Conservation (phyloP, 345 rosid species). For the Populus davidiana region DNA sequence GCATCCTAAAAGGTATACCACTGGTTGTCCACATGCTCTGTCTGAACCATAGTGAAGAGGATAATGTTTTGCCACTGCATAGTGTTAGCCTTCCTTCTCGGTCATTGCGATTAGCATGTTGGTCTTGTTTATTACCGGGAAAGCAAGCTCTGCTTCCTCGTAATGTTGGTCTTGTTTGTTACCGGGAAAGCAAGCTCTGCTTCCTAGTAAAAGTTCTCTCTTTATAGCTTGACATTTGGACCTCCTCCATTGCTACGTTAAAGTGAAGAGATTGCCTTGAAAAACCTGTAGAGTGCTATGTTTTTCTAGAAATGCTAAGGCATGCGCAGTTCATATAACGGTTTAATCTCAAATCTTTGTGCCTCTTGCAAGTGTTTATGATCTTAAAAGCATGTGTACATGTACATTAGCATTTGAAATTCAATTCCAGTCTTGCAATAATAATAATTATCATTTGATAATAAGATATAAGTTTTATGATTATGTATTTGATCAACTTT, state of each 20-base stretch:
- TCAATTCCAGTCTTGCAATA: too few species aligned
- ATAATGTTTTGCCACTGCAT: background rate
- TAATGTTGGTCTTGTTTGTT: constrained; percentile 9
- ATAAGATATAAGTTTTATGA: too few species aligned
- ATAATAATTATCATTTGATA: too few species aligned
- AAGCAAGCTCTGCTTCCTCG: constrained; percentile 5
- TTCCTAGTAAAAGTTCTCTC: background rate
- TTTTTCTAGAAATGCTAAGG: too few species aligned
- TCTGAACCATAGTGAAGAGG: background rate
- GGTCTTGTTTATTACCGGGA: constrained; percentile 11
- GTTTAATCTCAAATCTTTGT: too few species aligned
- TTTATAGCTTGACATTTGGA: too few species aligned
- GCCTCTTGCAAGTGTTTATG: too few species aligned
- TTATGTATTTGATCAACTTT: too few species aligned
- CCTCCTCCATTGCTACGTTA: background rate
- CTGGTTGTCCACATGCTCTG: constrained; percentile 25
- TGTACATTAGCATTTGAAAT: too few species aligned
- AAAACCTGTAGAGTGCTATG: background rate
- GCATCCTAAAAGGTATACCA: background rate
- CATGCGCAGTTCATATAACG: too few species aligned
- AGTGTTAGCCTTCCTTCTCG: background rate
- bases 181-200: constrained; percentile 5
- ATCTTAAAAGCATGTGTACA: too few species aligned
- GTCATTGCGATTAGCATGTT: constrained; percentile 2
- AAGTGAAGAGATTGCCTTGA: background rate